A percentile compares a stretch with the other conserved stretches of the same genome.
Conservation (phyloP, 1,284 basidiomycete genomes). For the Puccinia triticina region DNA sequence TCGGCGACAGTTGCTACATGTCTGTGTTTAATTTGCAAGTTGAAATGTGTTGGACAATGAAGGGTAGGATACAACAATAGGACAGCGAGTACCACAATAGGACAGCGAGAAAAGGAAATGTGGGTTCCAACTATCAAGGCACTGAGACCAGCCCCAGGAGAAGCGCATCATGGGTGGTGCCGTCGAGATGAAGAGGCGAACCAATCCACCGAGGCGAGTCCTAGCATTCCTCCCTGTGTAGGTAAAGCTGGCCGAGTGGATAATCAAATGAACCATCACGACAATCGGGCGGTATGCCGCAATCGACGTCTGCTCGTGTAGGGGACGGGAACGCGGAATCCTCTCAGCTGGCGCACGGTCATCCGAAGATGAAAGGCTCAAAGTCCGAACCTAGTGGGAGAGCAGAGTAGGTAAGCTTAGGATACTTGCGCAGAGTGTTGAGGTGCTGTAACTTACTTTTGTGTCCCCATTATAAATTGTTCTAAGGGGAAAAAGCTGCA, state of each 20-base stretch:
- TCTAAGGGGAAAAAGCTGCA: background rate
- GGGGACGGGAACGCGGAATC: constrained; percentile 48
- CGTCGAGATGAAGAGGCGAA: constrained; percentile 25
- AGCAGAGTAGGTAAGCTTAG: background rate
- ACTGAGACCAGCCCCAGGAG: constrained; percentile 23
- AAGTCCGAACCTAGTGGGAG: constrained; percentile 33
- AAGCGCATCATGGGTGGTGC: constrained; percentile 21
- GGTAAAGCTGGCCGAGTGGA: constrained; percentile 13
- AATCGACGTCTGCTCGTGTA: constrained; percentile 27
- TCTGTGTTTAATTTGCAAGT: too few relatives aligned
- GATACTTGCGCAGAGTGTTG: background rate
- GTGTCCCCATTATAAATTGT: constrained; percentile 45
- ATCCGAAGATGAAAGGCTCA: constrained; percentile 27
- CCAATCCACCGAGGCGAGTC: constrained; percentile 30
- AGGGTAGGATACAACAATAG: too few relatives aligned
- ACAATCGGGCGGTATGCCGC: background rate
- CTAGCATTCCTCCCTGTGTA: constrained; percentile 3
- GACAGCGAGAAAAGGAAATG: background rate
- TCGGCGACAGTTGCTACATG: too few relatives aligned
- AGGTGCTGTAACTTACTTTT: constrained; percentile 7
- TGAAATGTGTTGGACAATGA: too few relatives aligned
- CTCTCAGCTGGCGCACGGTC: constrained; percentile 20
- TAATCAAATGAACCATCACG: constrained; percentile 29
- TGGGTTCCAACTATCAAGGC: constrained; percentile 18
- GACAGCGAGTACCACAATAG: too few relatives aligned